Evolutionary conservation across 306 rosid genomes (phyloP), one percentile per base, ranked within the genome.

Genomic region (Inga leiocalycina): DNA sequence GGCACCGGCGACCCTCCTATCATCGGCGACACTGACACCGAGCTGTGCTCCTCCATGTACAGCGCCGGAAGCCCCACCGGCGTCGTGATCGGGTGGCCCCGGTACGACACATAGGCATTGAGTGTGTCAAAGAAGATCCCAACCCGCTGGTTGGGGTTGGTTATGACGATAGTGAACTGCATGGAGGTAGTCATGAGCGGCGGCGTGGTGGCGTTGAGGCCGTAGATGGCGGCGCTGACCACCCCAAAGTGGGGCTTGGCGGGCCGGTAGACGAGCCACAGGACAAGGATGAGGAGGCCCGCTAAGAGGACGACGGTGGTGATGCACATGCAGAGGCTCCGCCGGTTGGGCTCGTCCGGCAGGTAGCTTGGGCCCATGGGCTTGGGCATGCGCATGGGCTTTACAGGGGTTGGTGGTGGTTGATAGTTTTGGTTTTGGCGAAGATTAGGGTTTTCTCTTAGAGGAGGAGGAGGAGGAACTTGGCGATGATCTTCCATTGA

Each of bases 181-280:
- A 92, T 87, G 81, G 91, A 46, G 87, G 90, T 71, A 69, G 94
- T 79, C 64, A 93, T 81, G 32, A 81, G 85, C 0, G 92, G 93
- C 5, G 89, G 87, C 0, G 89, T 12, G 0, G 94, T 88, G 30
- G 81, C 59, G 77, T 94, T 94, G 85, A 94, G 90, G 52, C 88
- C 90, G 74, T 88, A 94, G 71, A 93, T 48, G 54, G 97, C 85
- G 20, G 91, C 96, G 0, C 89, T 80, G 51, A 87, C 79, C n/a
- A 96, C 88, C 30, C 70, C 77, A 90, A 96, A 90, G 27, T 62
- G 88, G 2, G 99, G 99, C 17, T 89, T 87, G 52, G 88, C 37
- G 30, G 98, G 97, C 10, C 92, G 93, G 85, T 94, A 94, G 77
- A 95, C 90, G 2, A 96, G 97, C 97, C 97, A 95, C 14, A 93